phyloP scores from a whole-genome alignment of 2,329 filamentous ascomycete genomes.

The Colletotrichum sp. region DNA sequence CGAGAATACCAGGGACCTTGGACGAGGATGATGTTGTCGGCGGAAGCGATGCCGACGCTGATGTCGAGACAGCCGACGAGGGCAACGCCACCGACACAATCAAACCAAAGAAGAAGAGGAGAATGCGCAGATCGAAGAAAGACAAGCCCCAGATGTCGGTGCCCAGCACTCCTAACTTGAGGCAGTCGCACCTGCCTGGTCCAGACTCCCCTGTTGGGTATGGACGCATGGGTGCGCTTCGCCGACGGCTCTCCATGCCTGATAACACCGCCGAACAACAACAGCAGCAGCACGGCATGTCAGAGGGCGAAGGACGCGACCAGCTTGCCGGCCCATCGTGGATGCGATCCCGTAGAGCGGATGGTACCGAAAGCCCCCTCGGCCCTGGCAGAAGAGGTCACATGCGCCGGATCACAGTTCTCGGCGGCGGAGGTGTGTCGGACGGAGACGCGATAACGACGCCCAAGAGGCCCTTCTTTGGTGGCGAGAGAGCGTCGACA shows the following conservation, averaged over 20 bases:
- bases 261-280: constrained; percentile 63
- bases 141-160: constrained; percentile 54
- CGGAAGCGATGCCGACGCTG: constrained; percentile 75
- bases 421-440: constrained; percentile 68
- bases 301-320: constrained; percentile 77
- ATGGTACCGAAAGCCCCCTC: constrained; percentile 55
- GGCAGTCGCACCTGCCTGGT: constrained; percentile 40
- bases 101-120: constrained; percentile 68
- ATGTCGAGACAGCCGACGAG: constrained; percentile 86
- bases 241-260: constrained; percentile 70
- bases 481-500: constrained; percentile 71
- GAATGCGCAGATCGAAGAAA: constrained; percentile 43
- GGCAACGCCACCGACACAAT: constrained; percentile 49
- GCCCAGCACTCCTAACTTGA: constrained; percentile 66
- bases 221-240: constrained; percentile 56
- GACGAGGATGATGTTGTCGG: constrained; percentile 49
- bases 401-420: constrained; percentile 68
- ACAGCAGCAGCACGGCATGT: constrained; percentile 55
- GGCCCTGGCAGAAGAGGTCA: constrained; percentile 63
- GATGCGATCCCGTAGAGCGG: constrained; percentile 45
- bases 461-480: constrained; percentile 62
- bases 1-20: constrained; percentile 58
- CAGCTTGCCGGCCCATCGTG: constrained; percentile 60
- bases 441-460: constrained; percentile 65
- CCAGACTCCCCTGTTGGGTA: constrained; percentile 44